Conservation (phyloP, 2,329 filamentous ascomycete genomes). For the Penicillium fuscoglaucum region DNA sequence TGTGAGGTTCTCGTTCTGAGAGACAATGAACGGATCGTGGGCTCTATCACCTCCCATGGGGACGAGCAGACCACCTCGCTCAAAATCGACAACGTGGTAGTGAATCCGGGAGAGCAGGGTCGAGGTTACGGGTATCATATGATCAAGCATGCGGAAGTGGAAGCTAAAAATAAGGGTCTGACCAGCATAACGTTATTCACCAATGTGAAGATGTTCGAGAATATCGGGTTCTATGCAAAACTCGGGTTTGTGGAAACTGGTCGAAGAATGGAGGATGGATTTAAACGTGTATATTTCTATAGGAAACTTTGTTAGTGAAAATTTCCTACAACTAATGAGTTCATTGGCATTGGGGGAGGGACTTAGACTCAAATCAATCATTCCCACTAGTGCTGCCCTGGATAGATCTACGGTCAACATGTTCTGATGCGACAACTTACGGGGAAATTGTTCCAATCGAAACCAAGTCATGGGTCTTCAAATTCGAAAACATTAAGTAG, state of each 20-base stretch:
- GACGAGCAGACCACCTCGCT: conserved; percentile 5
- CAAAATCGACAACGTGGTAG: conserved; percentile 22
- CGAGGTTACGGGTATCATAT: conserved; percentile 20
- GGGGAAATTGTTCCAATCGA: background rate
- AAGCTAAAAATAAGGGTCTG: background rate
- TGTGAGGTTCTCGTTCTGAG: conserved; percentile 15
- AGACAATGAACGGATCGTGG: conserved; percentile 8
- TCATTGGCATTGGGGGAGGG: too few relatives aligned
- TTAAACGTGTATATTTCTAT: conserved; percentile 24
- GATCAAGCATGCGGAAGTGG: background rate
- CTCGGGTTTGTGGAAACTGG: conserved; percentile 23
- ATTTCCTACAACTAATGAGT: background rate
- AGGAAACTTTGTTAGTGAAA: conserved; percentile 5
- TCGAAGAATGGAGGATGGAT: conserved; percentile 22
- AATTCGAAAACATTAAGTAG: conserved; percentile 11
- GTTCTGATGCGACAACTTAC: background rate
- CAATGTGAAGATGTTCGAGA: conserved; percentile 29
- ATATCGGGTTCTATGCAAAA: conserved; percentile 20
- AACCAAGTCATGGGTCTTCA: background rate
- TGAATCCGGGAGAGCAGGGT: conserved; percentile 19
- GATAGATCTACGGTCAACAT: background rate
- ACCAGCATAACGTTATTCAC: conserved; percentile 20
- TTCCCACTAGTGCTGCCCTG: too few relatives aligned
- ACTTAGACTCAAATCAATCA: background rate
- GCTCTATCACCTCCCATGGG: conserved; percentile 15